These are phyloP conservation scores for Gossypium stocksii DNA, from an alignment of 345 rosid species.

Conservation along the genomic window DNA sequence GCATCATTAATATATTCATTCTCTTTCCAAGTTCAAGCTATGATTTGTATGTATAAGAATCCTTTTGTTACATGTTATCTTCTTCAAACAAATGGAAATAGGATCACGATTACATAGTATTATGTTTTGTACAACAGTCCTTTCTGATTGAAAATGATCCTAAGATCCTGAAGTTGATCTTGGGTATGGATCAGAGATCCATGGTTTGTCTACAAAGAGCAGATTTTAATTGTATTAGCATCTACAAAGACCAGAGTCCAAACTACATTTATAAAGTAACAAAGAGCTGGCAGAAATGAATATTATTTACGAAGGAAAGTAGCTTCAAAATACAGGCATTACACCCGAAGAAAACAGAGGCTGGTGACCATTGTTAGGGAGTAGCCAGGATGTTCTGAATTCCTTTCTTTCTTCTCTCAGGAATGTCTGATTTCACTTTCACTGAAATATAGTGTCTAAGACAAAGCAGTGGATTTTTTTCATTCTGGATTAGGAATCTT, in stretches of 20 bases:
- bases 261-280: not conserved
- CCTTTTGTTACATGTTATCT: not conserved
- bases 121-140: not conserved
- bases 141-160: not conserved
- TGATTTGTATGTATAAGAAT: not conserved
- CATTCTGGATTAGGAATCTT: slow-evolving; percentile 3
- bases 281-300: not conserved
- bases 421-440: not conserved
- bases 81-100: not conserved
- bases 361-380: not conserved
- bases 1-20: not conserved
- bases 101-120: not conserved
- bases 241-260: not conserved
- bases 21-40: not conserved
- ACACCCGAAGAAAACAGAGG: not conserved
- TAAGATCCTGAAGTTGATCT: not conserved
- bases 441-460: not conserved
- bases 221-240: not conserved
- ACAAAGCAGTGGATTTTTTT: not conserved
- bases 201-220: not conserved
- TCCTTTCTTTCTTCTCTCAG: not conserved
- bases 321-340: not conserved
- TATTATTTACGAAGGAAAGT: not conserved
- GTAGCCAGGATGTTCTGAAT: not conserved
- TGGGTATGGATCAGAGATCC: not conserved